Conservation (phyloP, 495 filamentous ascomycete genomes). For the Neurospora intermedia region DNA sequence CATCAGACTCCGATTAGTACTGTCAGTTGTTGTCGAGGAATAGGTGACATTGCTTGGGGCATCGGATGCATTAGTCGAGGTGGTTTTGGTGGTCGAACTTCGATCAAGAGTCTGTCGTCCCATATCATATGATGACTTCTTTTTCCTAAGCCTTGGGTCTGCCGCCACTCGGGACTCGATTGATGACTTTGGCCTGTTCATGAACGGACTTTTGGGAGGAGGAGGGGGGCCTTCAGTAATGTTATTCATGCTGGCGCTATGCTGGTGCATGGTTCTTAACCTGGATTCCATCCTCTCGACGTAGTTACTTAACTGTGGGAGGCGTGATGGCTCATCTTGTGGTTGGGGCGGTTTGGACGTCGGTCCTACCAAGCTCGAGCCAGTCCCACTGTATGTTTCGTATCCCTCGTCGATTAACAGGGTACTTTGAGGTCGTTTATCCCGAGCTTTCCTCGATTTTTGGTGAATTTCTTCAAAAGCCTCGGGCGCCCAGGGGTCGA, state of each 20-base stretch:
- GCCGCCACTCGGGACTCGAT: constrained; percentile 24
- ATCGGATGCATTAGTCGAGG: constrained; percentile 60
- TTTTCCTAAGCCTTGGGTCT: constrained; percentile 36
- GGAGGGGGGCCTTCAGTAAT: constrained; percentile 48
- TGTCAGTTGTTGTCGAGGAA: constrained; percentile 58
- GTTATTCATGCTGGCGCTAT: constrained; percentile 35
- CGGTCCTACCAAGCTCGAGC: constrained; percentile 31
- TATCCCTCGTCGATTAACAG: constrained; percentile 46
- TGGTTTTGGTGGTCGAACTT: constrained; percentile 81
- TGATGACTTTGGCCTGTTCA: constrained; percentile 40
- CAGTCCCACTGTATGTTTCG: constrained; percentile 40
- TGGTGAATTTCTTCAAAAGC: constrained; percentile 58
- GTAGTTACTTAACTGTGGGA: constrained; percentile 70
- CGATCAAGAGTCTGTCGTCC: constrained; percentile 57
- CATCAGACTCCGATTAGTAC: constrained; percentile 81
- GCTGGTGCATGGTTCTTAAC: constrained; percentile 58
- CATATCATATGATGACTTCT: constrained; percentile 80
- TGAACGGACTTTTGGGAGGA: constrained; percentile 46
- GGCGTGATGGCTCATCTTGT: constrained; percentile 36
- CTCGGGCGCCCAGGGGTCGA: constrained; percentile 86
- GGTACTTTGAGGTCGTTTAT: constrained; percentile 56
- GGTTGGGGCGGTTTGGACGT: constrained; percentile 25
- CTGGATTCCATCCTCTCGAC: constrained; percentile 82
- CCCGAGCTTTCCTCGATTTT: constrained; percentile 26
- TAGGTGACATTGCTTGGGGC: constrained; percentile 63